Evolutionary conservation across 352 stramenopile genomes (phyloP).

Genomic region (Globisporangium paddicum): DNA sequence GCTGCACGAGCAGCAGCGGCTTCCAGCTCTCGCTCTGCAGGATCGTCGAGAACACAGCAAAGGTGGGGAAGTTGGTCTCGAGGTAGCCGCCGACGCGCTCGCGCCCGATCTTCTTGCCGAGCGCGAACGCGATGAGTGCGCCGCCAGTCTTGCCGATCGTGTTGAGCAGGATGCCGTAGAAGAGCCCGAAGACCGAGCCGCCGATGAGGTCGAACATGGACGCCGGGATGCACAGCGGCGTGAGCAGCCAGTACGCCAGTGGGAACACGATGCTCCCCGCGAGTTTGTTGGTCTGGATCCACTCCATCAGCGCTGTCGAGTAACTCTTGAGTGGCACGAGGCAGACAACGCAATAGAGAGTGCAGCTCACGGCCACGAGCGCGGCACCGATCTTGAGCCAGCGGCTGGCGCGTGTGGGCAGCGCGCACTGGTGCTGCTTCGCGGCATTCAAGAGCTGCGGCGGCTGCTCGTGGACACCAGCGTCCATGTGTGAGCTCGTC

Average conservation of each 20-base stretch:
- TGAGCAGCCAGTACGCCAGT: conserved; percentile 45
- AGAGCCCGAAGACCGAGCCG: conserved; percentile 60
- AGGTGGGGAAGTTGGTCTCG: conserved; percentile 49
- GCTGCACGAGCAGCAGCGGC: conserved; percentile 60
- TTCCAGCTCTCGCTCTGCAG: conserved; percentile 68
- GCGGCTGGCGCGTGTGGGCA: conserved; percentile 12
- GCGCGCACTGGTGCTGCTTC: not conserved
- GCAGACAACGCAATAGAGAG: conserved; percentile 17
- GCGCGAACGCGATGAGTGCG: conserved; percentile 53
- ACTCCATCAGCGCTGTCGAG: conserved; percentile 23
- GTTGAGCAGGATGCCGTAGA: conserved; percentile 41
- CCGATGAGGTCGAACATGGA: conserved; percentile 61
- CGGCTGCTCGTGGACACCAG: not conserved
- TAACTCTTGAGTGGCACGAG: conserved; percentile 44
- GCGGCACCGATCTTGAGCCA: conserved; percentile 23
- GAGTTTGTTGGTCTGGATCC: conserved; percentile 43
- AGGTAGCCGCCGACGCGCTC: conserved; percentile 46
- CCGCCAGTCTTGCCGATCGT: conserved; percentile 57
- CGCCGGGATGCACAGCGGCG: conserved; percentile 61
- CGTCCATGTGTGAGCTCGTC: not conserved
- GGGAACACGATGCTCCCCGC: conserved; percentile 48
- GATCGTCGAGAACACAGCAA: conserved; percentile 40
- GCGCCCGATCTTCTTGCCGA: conserved; percentile 55
- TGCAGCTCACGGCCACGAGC: conserved; percentile 9
- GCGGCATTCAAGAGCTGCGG: not conserved